A percentile compares a stretch with the other conserved stretches of the same genome.
Evolutionary conservation across 495 filamentous ascomycete genomes (phyloP).

Genomic region (Hypoxylon lienhwacheense): DNA sequence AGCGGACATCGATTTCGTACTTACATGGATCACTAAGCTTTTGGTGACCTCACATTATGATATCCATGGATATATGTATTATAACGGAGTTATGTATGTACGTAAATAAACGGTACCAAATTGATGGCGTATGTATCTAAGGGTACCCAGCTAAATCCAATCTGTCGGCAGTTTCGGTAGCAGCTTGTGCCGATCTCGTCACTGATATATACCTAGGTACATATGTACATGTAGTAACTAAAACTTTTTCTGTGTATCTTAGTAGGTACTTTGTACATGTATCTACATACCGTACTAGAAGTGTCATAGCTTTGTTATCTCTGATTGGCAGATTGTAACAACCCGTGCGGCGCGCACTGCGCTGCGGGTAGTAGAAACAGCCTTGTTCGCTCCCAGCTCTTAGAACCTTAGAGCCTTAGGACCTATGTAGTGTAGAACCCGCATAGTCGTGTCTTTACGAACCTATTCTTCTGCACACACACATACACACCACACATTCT

Average conservation of each 20-base stretch:
- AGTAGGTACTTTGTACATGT: background rate
- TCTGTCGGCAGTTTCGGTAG: no score
- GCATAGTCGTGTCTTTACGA: slow-evolving; percentile 15
- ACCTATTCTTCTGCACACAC: slow-evolving; percentile 23
- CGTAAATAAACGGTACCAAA: no score
- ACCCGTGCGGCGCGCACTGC: slow-evolving; percentile 23
- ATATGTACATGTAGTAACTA: background rate
- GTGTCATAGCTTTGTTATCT: slow-evolving; percentile 17
- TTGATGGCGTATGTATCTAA: no score
- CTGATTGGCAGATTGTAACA: slow-evolving; percentile 27
- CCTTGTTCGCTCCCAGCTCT: slow-evolving; percentile 31
- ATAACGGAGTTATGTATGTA: slow-evolving; percentile 4
- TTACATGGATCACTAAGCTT: no score
- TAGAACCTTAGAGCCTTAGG: no score
- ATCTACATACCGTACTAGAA: no score
- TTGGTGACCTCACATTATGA: slow-evolving; percentile 30
- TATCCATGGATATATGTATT: no score
- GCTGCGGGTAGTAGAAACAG: no score
- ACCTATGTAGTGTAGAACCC: no score
- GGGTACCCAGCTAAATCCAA: no score
- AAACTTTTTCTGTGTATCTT: background rate
- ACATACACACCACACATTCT: slow-evolving; percentile 5
- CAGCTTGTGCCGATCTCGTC: no score
- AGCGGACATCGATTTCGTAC: slow-evolving; percentile 4
- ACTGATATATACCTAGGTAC: background rate